A percentile compares a stretch with the other conserved stretches of the same genome.
These are phyloP conservation scores for Craterostigma plantagineum DNA, from an alignment of 257 asterid species.

Conservation along the genomic window DNA sequence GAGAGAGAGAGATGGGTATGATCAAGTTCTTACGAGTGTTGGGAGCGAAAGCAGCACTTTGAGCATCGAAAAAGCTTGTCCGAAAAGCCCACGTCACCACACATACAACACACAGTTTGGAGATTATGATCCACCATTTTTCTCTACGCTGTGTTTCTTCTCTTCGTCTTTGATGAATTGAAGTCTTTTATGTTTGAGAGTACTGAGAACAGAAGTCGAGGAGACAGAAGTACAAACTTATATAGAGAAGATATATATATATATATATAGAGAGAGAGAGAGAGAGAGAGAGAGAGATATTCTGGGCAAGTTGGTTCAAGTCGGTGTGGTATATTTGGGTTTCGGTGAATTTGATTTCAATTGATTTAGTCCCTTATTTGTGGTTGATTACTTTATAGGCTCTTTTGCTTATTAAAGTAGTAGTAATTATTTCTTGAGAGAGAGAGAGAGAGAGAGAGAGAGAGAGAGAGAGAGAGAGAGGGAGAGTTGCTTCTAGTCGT, in stretches of 20 bases:
- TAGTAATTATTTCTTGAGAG: constrained; percentile 2
- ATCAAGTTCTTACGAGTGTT: constrained; percentile 43
- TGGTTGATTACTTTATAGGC: too few species aligned
- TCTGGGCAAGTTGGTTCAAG: too few species aligned
- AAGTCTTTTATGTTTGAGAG: constrained; percentile 2
- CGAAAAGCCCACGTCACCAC: constrained; percentile 79
- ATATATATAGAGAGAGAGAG: too few species aligned
- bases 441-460: constrained; percentile 10
- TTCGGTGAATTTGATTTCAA: too few species aligned
- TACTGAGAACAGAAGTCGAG: neutral
- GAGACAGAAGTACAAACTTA: too few species aligned
- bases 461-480: constrained; percentile 8
- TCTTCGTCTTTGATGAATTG: neutral
- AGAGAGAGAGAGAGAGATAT: too few species aligned
- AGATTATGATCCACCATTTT: constrained; percentile 29
- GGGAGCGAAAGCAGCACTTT: constrained; percentile 58
- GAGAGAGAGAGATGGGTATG: neutral
- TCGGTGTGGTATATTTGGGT: too few species aligned
- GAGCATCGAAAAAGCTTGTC: constrained; percentile 82
- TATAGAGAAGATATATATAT: too few species aligned
- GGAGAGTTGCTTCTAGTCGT: constrained; percentile 13
- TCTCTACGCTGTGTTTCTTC: neutral
- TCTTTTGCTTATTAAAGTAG: neutral
- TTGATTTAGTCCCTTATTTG: too few species aligned
- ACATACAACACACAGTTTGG: constrained; percentile 53